These are phyloP conservation scores for Collybia sordida DNA, from an alignment of 768 basidiomycete genomes.

Conservation along the genomic window DNA sequence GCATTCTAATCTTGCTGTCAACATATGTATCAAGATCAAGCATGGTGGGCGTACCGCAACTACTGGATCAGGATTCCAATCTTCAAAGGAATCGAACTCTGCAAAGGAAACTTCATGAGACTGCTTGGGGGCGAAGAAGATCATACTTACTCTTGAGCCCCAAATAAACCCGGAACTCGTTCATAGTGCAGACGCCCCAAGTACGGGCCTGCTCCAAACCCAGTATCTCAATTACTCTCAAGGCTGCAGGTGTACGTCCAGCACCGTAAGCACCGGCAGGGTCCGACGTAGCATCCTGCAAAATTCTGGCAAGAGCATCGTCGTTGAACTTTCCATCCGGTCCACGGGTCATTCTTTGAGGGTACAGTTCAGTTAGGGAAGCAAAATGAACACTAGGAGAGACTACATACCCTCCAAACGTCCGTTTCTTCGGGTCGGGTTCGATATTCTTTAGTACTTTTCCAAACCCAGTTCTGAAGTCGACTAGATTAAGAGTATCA, in stretches of 20 bases:
- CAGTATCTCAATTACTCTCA: constrained; percentile 2
- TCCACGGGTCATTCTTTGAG: neutral
- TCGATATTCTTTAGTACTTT: too few species aligned
- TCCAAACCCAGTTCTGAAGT: neutral
- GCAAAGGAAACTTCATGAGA: neutral
- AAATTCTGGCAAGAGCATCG: neutral
- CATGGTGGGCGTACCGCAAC: constrained; percentile 31
- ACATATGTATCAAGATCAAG: neutral
- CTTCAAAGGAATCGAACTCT: constrained; percentile 44
- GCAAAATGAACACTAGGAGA: too few species aligned
- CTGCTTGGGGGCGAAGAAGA: neutral
- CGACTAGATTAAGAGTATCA: neutral
- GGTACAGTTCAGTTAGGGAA: neutral
- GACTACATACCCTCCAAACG: neutral
- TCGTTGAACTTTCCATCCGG: neutral
- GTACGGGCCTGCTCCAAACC: constrained; percentile 1
- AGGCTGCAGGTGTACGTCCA: neutral
- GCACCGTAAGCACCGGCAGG: neutral
- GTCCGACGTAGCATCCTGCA: neutral
- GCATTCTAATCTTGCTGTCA: constrained; percentile 5
- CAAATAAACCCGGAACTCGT: constrained; percentile 7
- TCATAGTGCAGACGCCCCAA: constrained; percentile 6
- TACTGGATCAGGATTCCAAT: constrained; percentile 46
- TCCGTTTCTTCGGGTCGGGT: neutral
- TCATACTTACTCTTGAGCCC: neutral